phyloP scores from a whole-genome alignment of 768 basidiomycete genomes.

The Boletellus emodensis region DNA sequence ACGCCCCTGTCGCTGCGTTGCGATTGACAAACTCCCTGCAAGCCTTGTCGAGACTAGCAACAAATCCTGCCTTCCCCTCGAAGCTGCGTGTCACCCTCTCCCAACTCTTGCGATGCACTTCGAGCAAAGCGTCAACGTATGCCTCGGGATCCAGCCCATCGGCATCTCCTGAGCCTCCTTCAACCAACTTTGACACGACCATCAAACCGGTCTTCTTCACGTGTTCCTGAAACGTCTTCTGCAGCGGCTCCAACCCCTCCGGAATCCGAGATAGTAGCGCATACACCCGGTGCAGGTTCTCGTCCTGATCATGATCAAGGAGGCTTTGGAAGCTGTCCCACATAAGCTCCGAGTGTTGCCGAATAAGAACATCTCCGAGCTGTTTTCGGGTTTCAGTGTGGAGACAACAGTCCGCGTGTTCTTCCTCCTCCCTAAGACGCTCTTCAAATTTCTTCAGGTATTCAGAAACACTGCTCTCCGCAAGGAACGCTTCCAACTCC shows the following conservation, averaged over 20 bases:
- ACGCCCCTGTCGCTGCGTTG: constrained; percentile 85
- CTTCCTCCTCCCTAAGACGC: constrained; percentile 89
- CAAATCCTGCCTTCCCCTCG: constrained; percentile 89
- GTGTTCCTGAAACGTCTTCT: constrained; percentile 91
- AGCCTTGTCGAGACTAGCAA: constrained; percentile 90
- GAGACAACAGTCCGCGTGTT: constrained; percentile 90
- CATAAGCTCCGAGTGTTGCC: constrained; percentile 78
- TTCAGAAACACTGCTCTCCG: constrained; percentile 85
- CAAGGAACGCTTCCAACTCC: constrained; percentile 88
- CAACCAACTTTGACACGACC: constrained; percentile 68
- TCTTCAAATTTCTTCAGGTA: constrained; percentile 95
- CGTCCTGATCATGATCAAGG: constrained; percentile 90
- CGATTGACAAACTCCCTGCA: constrained; percentile 94
- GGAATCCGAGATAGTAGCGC: constrained; percentile 82
- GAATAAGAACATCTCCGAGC: constrained; percentile 83
- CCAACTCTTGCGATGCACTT: constrained; percentile 88
- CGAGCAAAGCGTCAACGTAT: constrained; percentile 89
- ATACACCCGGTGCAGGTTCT: constrained; percentile 95
- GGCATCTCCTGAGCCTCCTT: constrained; percentile 50
- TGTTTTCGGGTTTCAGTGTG: constrained; percentile 84
- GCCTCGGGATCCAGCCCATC: constrained; percentile 84
- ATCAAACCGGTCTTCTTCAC: constrained; percentile 87
- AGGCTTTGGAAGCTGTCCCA: constrained; percentile 90
- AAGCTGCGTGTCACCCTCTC: constrained; percentile 87
- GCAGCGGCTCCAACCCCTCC: constrained; percentile 84